A percentile compares a stretch with the other conserved stretches of the same genome.
phyloP scores from a whole-genome alignment of 2,329 filamentous ascomycete genomes.

The Ampelomyces quisqualis region DNA sequence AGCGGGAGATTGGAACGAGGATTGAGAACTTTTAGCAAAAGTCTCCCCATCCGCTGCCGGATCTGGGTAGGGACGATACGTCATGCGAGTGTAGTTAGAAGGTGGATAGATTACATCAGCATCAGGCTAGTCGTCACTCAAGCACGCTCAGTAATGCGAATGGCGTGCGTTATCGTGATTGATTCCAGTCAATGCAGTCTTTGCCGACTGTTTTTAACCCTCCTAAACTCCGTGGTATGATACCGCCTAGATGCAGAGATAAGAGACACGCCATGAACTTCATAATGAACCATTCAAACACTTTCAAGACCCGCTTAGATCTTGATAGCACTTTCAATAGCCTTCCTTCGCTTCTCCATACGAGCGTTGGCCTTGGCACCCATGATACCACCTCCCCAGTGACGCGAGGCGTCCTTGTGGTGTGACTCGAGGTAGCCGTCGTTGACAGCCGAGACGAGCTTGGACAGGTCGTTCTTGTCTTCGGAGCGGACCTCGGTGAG shows the following conservation, averaged over 20 bases:
- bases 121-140: conserved; percentile 14
- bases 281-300: conserved; percentile 31
- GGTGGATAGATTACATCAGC: neutral
- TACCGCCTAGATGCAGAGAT: conserved; percentile 45
- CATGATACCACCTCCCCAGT: conserved; percentile 99
- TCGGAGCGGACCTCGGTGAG: conserved; percentile 95
- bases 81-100: conserved; percentile 13
- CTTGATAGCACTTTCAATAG: conserved; percentile 92
- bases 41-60: conserved; percentile 2
- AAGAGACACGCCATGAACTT: conserved; percentile 44
- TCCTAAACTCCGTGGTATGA: conserved; percentile 45
- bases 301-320: conserved; percentile 64
- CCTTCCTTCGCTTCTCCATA: conserved; percentile 88
- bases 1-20: conserved; percentile 56
- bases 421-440: conserved; percentile 90
- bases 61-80: neutral
- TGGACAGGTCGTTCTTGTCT: conserved; percentile 97
- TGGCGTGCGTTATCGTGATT: conserved; percentile 38
- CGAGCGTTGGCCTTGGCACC: conserved; percentile 83
- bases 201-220: conserved; percentile 40
- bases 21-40: conserved; percentile 50
- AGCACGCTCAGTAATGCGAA: conserved; percentile 20
- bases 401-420: conserved; percentile 84
- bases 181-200: conserved; percentile 41
- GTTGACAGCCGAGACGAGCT: conserved; percentile 95